Evolutionary conservation across 164 flowering plant genomes (phyloP), one percentile per base, ranked within the genome.

Genomic region (Macadamia integrifolia): DNA sequence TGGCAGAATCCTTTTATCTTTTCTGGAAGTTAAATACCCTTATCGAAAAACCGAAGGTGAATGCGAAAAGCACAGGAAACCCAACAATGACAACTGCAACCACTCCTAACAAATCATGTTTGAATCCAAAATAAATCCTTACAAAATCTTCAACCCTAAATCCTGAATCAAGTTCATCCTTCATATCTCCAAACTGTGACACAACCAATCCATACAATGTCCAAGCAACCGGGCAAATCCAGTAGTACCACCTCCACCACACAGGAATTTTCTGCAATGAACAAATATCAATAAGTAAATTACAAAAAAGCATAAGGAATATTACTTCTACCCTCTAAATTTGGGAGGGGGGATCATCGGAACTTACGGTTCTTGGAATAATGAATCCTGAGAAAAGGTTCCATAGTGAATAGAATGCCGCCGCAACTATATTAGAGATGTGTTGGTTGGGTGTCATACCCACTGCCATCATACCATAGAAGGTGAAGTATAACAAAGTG

Each of bases 401-500:
- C 83, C 85, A 84, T 8, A 82, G 1, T 9, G 23, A 55, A 64
- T 64, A 78, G 68, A 76, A 76, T 28, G 77, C 67, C 18, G 77
- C 6, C 0, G 84, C 58, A 43, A 74, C n/a, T 1, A 81, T 74
- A 42, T 75, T 10, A 53, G 80, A 81, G 28, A 82, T 71, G 49
- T 79, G 77, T 35, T 71, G 72, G 72, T 82, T 82, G 52, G 90
- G 90, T 6, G 88, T 82, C 59, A 83, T 42, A 10, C 80, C 86
- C 59, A 86, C 84, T 0, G 79, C 60, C 85, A 84, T 84, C 89
- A 86, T 86, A 15, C 88, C 90, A 28, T 80, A 83, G 75, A 69
- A 83, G 46, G 85, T 84, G 76, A 80, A 86, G 77, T 81, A 83
- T 23, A 81, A 67, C 32, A 86, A 70, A 0, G 88, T 74, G 80